Conservation (phyloP, 495 filamentous ascomycete genomes). For the Friedmanniomyces simplex region DNA sequence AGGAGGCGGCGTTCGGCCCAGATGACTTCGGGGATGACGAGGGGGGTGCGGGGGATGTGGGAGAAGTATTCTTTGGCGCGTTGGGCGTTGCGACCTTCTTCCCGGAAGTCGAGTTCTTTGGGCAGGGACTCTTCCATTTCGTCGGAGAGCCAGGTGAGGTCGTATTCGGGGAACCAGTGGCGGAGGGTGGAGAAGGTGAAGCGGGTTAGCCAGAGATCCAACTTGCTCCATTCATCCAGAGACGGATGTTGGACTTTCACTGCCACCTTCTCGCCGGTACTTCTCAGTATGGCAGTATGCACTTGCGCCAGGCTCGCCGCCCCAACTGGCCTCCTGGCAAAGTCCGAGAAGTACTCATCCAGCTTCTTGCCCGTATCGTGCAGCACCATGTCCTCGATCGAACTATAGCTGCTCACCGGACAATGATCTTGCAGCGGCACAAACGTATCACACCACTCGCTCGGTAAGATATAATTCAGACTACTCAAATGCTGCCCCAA, state of each 20-base stretch:
- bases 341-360: slow-evolving; percentile 72
- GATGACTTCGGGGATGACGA: slow-evolving; percentile 82
- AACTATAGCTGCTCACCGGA: slow-evolving; percentile 83
- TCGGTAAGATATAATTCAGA: slow-evolving; percentile 89
- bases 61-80: slow-evolving; percentile 70
- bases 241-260: slow-evolving; percentile 97
- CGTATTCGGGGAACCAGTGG: slow-evolving; percentile 92
- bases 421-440: slow-evolving; percentile 94
- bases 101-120: slow-evolving; percentile 79
- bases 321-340: slow-evolving; percentile 70
- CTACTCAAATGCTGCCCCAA: slow-evolving; percentile 92
- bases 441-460: slow-evolving; percentile 94
- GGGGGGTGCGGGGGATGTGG: slow-evolving; percentile 53
- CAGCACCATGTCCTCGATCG: slow-evolving; percentile 75
- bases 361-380: slow-evolving; percentile 73
- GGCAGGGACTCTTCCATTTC: slow-evolving; percentile 90
- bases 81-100: slow-evolving; percentile 78
- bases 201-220: slow-evolving; percentile 77
- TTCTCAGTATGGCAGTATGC: slow-evolving; percentile 76
- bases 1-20: slow-evolving; percentile 85
- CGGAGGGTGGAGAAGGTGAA: slow-evolving; percentile 87
- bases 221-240: slow-evolving; percentile 79
- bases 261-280: slow-evolving; percentile 80
- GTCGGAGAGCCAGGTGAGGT: slow-evolving; percentile 86
- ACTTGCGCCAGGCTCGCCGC: slow-evolving; percentile 94